Evolutionary conservation across 2,329 filamentous ascomycete species (phyloP).

Genomic region (Coniochaeta prunicola): DNA sequence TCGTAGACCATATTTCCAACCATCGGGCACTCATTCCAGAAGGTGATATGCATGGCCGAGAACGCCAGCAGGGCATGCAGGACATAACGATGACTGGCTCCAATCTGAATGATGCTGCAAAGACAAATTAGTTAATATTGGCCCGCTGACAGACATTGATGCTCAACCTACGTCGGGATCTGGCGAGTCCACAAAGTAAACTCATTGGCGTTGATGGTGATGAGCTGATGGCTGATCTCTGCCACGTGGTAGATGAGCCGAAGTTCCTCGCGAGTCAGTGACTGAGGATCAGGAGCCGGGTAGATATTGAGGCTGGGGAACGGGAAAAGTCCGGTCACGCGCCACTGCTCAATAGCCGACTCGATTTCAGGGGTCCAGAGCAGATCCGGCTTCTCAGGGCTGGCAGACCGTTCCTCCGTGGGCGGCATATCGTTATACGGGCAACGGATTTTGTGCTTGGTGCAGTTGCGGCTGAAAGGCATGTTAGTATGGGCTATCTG

Average conservation of each 20-base stretch:
- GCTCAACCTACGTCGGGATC: conserved; percentile 72
- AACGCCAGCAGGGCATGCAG: conserved; percentile 91
- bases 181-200: conserved; percentile 91
- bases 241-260: conserved; percentile 88
- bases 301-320: conserved; percentile 76
- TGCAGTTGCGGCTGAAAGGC: conserved; percentile 77
- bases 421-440: conserved; percentile 88
- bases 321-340: conserved; percentile 74
- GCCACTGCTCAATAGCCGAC: conserved; percentile 74
- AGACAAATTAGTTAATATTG: neutral
- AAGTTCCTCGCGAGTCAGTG: conserved; percentile 70
- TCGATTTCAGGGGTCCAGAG: conserved; percentile 86
- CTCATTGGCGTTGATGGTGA: conserved; percentile 66
- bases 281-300: conserved; percentile 64
- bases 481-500: conserved; percentile 6
- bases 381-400: conserved; percentile 60
- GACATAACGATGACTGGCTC: conserved; percentile 75
- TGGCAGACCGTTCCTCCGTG: conserved; percentile 54
- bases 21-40: conserved; percentile 76
- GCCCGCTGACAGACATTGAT: conserved; percentile 7
- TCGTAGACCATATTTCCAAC: conserved; percentile 86
- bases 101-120: conserved; percentile 70
- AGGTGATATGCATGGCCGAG: conserved; percentile 90
- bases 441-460: conserved; percentile 96
- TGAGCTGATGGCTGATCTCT: conserved; percentile 76